phyloP scores from a whole-genome alignment of 2,329 filamentous ascomycete genomes.

The Stachybotrys chartarum region DNA sequence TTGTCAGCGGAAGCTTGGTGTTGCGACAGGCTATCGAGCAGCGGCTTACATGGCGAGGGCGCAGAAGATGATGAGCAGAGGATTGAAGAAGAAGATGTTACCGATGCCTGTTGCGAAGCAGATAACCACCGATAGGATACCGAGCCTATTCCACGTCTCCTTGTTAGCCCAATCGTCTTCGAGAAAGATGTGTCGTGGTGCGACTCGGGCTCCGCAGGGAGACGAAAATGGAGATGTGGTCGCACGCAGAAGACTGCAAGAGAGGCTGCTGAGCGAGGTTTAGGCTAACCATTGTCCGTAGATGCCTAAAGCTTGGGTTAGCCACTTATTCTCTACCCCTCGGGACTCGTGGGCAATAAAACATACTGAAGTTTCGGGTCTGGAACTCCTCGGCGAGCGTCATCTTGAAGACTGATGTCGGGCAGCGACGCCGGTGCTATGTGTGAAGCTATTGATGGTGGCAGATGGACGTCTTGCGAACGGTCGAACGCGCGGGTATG shows the following conservation, averaged over 20 bases:
- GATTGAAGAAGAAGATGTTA: conserved; percentile 53
- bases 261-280: background rate
- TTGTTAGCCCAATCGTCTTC: too few relatives aligned
- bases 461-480: too few relatives aligned
- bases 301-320: conserved; percentile 49
- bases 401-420: conserved; percentile 42
- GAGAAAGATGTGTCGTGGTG: background rate
- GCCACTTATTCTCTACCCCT: conserved; percentile 4
- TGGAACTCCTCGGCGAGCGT: conserved; percentile 65
- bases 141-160: conserved; percentile 43
- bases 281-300: conserved; percentile 66
- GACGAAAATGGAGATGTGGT: background rate
- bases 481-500: too few relatives aligned
- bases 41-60: conserved; percentile 46
- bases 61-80: conserved; percentile 43
- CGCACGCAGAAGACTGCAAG: too few relatives aligned
- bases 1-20: background rate
- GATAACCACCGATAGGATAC: conserved; percentile 63
- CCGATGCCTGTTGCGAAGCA: conserved; percentile 64
- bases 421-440: background rate
- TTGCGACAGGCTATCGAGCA: background rate
- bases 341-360: conserved; percentile 2
- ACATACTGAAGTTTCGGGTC: conserved; percentile 68
- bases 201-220: too few relatives aligned
- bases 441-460: background rate